Evolutionary conservation across 306 rosid species (phyloP), one percentile per base, ranked within the genome.

Genomic region (Quercus wislizeni): DNA sequence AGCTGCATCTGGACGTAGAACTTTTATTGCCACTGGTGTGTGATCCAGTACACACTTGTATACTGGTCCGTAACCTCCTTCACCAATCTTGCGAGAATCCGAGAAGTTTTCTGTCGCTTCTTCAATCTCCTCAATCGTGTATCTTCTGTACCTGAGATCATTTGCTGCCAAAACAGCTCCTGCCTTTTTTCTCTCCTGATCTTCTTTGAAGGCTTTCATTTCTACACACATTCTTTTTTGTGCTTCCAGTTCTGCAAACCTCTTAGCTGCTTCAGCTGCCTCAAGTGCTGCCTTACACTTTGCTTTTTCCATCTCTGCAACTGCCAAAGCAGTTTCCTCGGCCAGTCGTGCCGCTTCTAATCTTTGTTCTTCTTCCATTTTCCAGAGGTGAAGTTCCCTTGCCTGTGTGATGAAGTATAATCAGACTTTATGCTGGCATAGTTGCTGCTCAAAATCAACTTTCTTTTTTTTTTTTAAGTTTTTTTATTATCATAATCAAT

Each of bases 41-140:
- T 92, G 97, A 81, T 90, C 96, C 59, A 94, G 85, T 77, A 90
- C 91, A 59, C 90, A 82, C 69, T 78, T 83, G 75, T 74, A 94
- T 25, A 92, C 97, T 1, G 98, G 97, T 8, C 97, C 98, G 64
- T 92, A 94, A 58, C 97, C 97, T 63, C 98, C 97, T 89, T 94
- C 98, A 1, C 98, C 97, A 14, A 94, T 87, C 81, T 90, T 92
- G 68, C 81, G 84, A 41, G 86, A 46, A 19, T 65, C 75, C 0
- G 86, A 21, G 67, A 94, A 92, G 76, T 51, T 33, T 0, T 81
- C 31, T 19, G 98, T 92, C 55, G 97, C 98, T 4, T 49, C 79
- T 86, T 94, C 96, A 25, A 94, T 88, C 73, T 92, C 96, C 77
- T 94, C 86, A 4, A 94, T 84, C 9, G 78, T 31, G 79, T 94